Percentiles rank a stretch among this genome's conserved stretches.
Conservation (phyloP, 2,329 filamentous ascomycete genomes). For the Aureobasidium sp. region DNA sequence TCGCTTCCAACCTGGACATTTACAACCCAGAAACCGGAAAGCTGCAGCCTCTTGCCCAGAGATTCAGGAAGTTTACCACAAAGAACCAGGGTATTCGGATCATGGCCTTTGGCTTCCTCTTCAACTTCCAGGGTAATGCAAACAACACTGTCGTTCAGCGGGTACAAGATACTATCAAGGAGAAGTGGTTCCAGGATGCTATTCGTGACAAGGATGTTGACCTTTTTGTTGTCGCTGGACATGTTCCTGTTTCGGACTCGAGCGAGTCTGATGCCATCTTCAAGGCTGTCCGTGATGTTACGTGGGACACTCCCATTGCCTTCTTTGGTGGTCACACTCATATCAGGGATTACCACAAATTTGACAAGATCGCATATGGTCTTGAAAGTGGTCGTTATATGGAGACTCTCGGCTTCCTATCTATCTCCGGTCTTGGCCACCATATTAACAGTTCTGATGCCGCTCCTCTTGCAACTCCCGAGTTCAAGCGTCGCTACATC, state of each 20-base stretch:
- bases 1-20: constrained; percentile 91
- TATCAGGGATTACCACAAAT: constrained; percentile 73
- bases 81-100: constrained; percentile 79
- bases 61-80: constrained; percentile 84
- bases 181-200: constrained; percentile 81
- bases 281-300: constrained; percentile 64
- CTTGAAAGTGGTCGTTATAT: constrained; percentile 86
- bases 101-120: constrained; percentile 87
- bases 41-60: constrained; percentile 64
- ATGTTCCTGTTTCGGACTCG: constrained; percentile 68
- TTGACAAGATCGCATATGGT: constrained; percentile 68
- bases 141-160: constrained; percentile 82
- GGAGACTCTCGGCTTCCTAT: constrained; percentile 92
- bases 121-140: constrained; percentile 82
- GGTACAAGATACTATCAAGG: constrained; percentile 70
- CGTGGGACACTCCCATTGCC: constrained; percentile 76
- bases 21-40: constrained; percentile 62
- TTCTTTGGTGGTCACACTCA: constrained; percentile 90
- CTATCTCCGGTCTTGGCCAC: constrained; percentile 57
- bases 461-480: constrained; percentile 13
- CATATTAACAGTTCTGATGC: constrained; percentile 23
- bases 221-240: constrained; percentile 77
- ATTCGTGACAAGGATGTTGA: constrained; percentile 73
- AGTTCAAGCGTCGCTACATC: constrained; percentile 74
- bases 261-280: constrained; percentile 70